phyloP scores from a whole-genome alignment of 352 stramenopile species.

The Globisporangium camurandrum region DNA sequence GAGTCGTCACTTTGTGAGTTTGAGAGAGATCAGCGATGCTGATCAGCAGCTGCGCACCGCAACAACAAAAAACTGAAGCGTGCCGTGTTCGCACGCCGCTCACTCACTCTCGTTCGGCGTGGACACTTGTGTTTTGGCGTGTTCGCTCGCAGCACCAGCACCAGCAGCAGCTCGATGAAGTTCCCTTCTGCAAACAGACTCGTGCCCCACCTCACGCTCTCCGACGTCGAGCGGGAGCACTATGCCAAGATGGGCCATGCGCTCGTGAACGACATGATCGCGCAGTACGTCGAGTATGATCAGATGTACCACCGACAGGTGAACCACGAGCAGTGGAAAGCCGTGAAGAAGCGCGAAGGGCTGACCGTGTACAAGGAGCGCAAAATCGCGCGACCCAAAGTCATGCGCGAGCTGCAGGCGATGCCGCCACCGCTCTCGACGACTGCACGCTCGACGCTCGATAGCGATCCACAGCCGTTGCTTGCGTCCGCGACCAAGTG shows the following conservation, averaged over 20 bases:
- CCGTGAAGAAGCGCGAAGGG: conserved; percentile 23
- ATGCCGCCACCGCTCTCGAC: neutral
- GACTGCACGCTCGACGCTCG: neutral
- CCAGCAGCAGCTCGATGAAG: conserved; percentile 12
- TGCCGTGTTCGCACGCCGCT: too few species aligned
- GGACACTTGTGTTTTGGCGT: too few species aligned
- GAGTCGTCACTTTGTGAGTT: too few species aligned
- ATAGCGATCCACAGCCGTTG: neutral
- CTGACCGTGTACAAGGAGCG: conserved; percentile 25
- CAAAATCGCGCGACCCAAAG: conserved; percentile 6
- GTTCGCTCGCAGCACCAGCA: too few species aligned
- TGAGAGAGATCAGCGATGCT: too few species aligned
- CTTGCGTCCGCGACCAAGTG: conserved; percentile 6
- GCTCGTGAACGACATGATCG: conserved; percentile 20
- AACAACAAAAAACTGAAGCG: too few species aligned
- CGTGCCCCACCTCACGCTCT: conserved; percentile 19
- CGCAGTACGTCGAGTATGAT: conserved; percentile 13
- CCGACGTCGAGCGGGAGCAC: conserved; percentile 17
- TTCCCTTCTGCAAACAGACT: conserved; percentile 15
- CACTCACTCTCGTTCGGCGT: too few species aligned
- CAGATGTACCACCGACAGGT: conserved; percentile 15
- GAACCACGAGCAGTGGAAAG: conserved; percentile 20
- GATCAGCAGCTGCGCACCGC: too few species aligned
- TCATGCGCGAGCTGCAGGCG: conserved; percentile 4
- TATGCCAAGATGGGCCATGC: conserved; percentile 21